Conservation (phyloP, 1,284 basidiomycete genomes). For the Sanguinoderma infundibulare region DNA sequence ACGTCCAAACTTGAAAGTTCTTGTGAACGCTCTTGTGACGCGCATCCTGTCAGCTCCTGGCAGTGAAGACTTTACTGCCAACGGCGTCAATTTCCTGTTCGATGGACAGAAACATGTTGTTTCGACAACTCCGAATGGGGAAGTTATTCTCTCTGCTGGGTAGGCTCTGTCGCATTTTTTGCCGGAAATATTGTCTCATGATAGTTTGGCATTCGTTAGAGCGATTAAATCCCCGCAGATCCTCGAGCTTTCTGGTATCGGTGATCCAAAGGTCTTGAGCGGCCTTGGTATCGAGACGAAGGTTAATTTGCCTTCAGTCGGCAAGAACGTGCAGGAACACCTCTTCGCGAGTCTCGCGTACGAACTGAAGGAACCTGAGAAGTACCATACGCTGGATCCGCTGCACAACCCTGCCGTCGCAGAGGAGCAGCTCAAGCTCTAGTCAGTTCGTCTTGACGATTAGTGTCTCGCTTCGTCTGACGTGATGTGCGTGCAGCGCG, state of each 20-base stretch:
- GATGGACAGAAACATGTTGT: conserved; percentile 31
- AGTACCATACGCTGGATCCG: conserved; percentile 32
- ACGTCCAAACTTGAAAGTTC: conserved; percentile 26
- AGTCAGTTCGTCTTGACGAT: conserved; percentile 25
- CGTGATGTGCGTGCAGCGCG: conserved; percentile 16
- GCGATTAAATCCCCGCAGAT: conserved; percentile 35
- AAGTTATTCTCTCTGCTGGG: conserved; percentile 44
- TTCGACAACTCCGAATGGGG: conserved; percentile 30
- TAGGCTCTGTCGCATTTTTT: conserved; percentile 8
- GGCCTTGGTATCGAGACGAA: conserved; percentile 36
- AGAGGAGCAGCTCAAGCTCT: conserved; percentile 31
- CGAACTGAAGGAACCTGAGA: conserved; percentile 17
- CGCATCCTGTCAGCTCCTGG: conserved; percentile 15
- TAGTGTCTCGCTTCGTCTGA: background rate
- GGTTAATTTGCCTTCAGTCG: conserved; percentile 41
- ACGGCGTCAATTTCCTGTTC: conserved; percentile 38
- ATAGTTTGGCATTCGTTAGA: conserved; percentile 6
- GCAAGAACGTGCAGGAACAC: conserved; percentile 41
- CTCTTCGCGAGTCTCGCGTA: conserved; percentile 18
- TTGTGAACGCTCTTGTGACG: conserved; percentile 24
- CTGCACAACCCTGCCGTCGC: conserved; percentile 28
- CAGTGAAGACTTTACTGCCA: conserved; percentile 29
- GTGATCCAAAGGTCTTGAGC: conserved; percentile 35
- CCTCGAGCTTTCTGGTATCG: conserved; percentile 46
- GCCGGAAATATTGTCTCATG: background rate